Evolutionary conservation across 116 monocot species (phyloP), one percentile per base, ranked within the genome.

Genomic region (Cymodocea nodosa): DNA sequence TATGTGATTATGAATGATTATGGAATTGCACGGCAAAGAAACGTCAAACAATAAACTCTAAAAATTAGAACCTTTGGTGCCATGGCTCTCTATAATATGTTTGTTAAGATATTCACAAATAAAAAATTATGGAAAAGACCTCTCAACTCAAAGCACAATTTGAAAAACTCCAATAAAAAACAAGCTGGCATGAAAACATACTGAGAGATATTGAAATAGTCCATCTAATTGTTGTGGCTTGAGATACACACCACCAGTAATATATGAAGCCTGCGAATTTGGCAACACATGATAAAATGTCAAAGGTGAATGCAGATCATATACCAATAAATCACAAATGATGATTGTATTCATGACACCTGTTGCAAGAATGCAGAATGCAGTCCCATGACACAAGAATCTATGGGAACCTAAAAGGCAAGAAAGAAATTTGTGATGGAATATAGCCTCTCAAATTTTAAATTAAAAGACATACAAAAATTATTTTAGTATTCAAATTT

Each of bases 281-380:
- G 24, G 13, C 24, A 65, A 51, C 10, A 19, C 18, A 50, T 50
- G 50, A 39, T 62, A 62, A 62, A n/a, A 50, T 51, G 58, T 18
- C 62, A 62, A 62, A 35, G 18, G 37, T 12, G 37, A 62, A 62
- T 18, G 10, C 37, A 62, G 19, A 12, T 18, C 35, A 15, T 35
- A 37, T n/a, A 37, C 8, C 9, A 39, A 36, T 7, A 5, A 35
- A 35, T 34, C 60, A 60, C 17, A 18, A 11, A 16, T 36, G 35
- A 67, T 55, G 23, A 17, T 37, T 35, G 35, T 18, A 36, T 8
- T 15, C 34, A 61, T 16, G 23, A 30, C 73, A 98, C 98, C 89
- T 98, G 98, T 62, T 98, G 98, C 69, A 98, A 69, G 69, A 98
- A 98, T 68, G 98, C 98, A 63, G 98, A 98, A 66, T 92, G 81